phyloP scores from a whole-genome alignment of 2,329 filamentous ascomycete genomes.

The Phaeosphaeria sp. region DNA sequence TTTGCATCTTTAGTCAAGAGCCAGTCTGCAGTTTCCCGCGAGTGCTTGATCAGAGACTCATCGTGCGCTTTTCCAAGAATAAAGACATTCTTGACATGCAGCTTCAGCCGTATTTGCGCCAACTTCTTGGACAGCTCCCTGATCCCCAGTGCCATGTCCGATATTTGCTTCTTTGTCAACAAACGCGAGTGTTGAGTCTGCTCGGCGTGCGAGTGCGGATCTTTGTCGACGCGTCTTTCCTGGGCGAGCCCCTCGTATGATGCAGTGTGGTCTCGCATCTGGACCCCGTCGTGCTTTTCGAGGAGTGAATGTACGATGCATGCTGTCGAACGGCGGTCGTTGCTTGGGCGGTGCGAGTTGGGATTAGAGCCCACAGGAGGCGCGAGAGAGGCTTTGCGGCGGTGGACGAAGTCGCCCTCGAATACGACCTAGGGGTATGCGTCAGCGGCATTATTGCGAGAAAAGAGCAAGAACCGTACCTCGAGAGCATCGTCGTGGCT shows the following conservation, averaged over 20 bases:
- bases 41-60: slow-evolving; percentile 75
- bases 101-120: slow-evolving; percentile 80
- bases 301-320: slow-evolving; percentile 69
- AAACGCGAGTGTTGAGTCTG: slow-evolving; percentile 68
- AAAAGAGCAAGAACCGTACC: slow-evolving; percentile 29
- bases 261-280: slow-evolving; percentile 26
- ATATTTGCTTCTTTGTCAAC: slow-evolving; percentile 91
- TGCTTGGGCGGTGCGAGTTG: slow-evolving; percentile 36
- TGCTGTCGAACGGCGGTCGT: slow-evolving; percentile 54
- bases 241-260: slow-evolving; percentile 44
- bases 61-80: slow-evolving; percentile 93
- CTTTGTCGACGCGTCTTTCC: slow-evolving; percentile 52
- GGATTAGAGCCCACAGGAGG: slow-evolving; percentile 30
- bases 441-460: slow-evolving; percentile 8
- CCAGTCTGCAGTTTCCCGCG: slow-evolving; percentile 80
- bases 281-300: slow-evolving; percentile 50
- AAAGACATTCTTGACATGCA: slow-evolving; percentile 83
- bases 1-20: slow-evolving; percentile 73
- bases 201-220: slow-evolving; percentile 42
- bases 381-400: slow-evolving; percentile 67
- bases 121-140: slow-evolving; percentile 86
- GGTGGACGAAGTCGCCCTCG: slow-evolving; percentile 57
- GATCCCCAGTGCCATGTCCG: slow-evolving; percentile 97
- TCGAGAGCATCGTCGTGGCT: slow-evolving; percentile 52
- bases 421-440: slow-evolving; percentile 60